Evolutionary conservation across 2,329 filamentous ascomycete genomes (phyloP).

Genomic region (Spiromastix sp.): DNA sequence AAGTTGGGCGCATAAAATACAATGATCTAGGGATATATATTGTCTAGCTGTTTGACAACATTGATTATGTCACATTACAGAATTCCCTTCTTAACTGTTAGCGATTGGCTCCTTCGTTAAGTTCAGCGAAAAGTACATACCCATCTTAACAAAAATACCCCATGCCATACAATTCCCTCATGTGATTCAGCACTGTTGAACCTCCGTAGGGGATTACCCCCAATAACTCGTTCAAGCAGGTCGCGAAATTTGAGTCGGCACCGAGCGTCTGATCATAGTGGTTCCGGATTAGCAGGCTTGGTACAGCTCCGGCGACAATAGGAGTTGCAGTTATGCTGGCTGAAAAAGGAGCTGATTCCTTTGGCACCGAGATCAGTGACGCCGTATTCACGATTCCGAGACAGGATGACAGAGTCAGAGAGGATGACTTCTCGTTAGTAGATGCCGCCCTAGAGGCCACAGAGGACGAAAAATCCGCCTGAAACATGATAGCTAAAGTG

Average conservation of each 20-base stretch:
- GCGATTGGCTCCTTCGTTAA: too few relatives aligned
- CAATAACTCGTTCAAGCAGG: too few relatives aligned
- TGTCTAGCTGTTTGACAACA: too few relatives aligned
- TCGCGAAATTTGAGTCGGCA: too few relatives aligned
- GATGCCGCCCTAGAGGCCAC: conserved; percentile 34
- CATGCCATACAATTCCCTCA: too few relatives aligned
- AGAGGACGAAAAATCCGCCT: conserved; percentile 29
- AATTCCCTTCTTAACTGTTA: too few relatives aligned
- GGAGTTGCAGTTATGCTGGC: conserved; percentile 24
- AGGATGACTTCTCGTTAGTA: conserved; percentile 28
- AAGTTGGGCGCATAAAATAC: too few relatives aligned
- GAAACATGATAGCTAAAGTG: conserved; percentile 35
- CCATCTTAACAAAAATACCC: conserved; percentile 5
- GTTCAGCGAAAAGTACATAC: too few relatives aligned
- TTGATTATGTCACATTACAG: too few relatives aligned
- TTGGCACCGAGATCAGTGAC: conserved; percentile 29
- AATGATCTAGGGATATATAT: too few relatives aligned
- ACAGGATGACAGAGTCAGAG: conserved; percentile 35
- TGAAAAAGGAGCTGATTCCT: conserved; percentile 34
- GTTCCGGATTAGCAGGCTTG: conserved; percentile 5
- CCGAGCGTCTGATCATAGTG: conserved; percentile 4
- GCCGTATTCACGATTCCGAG: conserved; percentile 26
- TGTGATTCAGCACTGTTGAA: too few relatives aligned
- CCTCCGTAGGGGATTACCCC: too few relatives aligned
- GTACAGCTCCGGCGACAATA: conserved; percentile 21